Evolutionary conservation across 2,329 filamentous ascomycete genomes (phyloP), one percentile per base, ranked within the genome.

Genomic region (Fonsecaea multimorphosa): DNA sequence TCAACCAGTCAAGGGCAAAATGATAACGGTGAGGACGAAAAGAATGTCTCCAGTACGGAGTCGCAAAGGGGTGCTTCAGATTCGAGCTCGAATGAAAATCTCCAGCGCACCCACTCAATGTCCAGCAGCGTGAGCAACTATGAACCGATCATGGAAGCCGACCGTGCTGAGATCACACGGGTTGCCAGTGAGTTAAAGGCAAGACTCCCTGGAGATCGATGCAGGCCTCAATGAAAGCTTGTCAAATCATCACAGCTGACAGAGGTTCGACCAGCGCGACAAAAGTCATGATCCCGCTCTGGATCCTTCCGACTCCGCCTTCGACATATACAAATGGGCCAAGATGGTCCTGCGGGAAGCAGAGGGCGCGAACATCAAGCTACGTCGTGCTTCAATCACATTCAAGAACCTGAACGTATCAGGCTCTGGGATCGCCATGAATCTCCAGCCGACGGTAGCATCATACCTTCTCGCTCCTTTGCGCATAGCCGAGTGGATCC

Each of bases 391-490:
- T 2, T 89, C 89, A 27, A 81, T 91, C 0, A 86, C 88, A 1
- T 91, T 87, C 86, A 81, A 85, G 69, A 81, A 87, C 63, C 79
- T 91, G 55, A 89, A 81, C 0, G 88, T 91, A 22, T 82, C 87
- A 61, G 89, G 85, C 19, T 79, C 86, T 73, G 84, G 85, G 27
- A 78, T 87, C 14, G 86, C 88, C 32, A 74, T 92, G 31, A 87
- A 91, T 68, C 79, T 91, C 1, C 90, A 93, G 73, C 81, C 87
- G 62, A 91, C 86, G 1, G 87, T 92, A 1, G 82, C 79, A 1
- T 87, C 86, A 1, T 76, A 86, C 3, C 73, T 90, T 22, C 74
- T 84, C 63, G 80, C 84, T 0, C 89, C 87, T 0, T 76, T 90
- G n/a, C 81, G 86, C 1, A 73, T 85, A 0, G 79, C 83, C 0